Evolutionary conservation across 1,284 basidiomycete genomes (phyloP).

Genomic region (Boletus semigastroideus): DNA sequence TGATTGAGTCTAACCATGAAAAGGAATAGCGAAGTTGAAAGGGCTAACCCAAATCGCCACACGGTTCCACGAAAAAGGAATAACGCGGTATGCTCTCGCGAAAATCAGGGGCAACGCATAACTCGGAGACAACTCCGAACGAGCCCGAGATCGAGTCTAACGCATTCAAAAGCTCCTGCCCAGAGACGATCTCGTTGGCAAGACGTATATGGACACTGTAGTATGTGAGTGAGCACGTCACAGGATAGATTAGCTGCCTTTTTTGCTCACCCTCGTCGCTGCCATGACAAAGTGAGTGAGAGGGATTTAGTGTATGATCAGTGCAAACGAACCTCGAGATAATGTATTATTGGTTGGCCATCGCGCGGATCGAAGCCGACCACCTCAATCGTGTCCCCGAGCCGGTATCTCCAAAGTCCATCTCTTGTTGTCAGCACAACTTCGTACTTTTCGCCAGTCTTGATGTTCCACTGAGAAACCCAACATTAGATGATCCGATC

Average conservation of each 20-base stretch:
- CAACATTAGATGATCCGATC: background rate
- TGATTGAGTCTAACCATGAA: too few relatives aligned
- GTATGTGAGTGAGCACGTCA: background rate
- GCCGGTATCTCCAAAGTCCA: conserved; percentile 28
- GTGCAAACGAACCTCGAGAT: conserved; percentile 19
- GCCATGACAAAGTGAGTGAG: background rate
- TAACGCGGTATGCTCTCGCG: conserved; percentile 19
- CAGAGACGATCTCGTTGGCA: conserved; percentile 21
- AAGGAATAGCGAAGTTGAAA: too few relatives aligned
- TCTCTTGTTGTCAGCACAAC: conserved; percentile 24
- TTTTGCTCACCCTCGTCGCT: conserved; percentile 25
- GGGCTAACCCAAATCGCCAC: conserved; percentile 7
- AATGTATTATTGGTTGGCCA: conserved; percentile 23
- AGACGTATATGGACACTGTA: conserved; percentile 18
- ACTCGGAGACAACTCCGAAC: conserved; percentile 20
- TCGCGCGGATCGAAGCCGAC: conserved; percentile 24
- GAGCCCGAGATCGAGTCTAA: conserved; percentile 13
- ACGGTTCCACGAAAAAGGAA: conserved; percentile 22
- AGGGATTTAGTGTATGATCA: background rate
- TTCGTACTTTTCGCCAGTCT: conserved; percentile 18
- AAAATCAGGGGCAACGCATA: conserved; percentile 17
- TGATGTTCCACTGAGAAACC: conserved; percentile 20
- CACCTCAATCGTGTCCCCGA: conserved; percentile 23
- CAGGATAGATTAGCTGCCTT: background rate
- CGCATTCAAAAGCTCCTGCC: conserved; percentile 17